These are phyloP conservation scores for Acephala macrosclerotiorum DNA, from an alignment of 2,329 filamentous ascomycete species.

Conservation along the genomic window DNA sequence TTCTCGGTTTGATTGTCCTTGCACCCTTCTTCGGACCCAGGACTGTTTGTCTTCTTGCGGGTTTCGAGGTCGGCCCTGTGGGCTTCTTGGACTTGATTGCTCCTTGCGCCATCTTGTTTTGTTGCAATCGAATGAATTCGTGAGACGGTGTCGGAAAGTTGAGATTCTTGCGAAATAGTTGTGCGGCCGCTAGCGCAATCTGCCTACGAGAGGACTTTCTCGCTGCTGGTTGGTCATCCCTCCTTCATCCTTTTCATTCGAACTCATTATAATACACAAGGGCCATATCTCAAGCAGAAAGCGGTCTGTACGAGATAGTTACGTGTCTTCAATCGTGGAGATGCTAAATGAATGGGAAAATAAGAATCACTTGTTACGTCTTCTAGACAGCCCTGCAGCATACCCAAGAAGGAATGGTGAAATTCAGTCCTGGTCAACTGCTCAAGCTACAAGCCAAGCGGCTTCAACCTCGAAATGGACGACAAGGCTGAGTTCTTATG, in stretches of 20 bases:
- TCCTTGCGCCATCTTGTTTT: conserved; percentile 43
- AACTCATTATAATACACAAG: background rate
- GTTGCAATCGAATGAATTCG: background rate
- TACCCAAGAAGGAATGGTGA: background rate
- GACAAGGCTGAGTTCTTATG: background rate
- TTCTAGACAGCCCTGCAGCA: background rate
- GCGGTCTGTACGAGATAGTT: background rate
- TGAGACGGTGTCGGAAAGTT: background rate
- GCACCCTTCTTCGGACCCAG: conserved; percentile 63
- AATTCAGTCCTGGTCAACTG: background rate
- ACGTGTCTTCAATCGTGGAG: background rate
- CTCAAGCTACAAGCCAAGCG: background rate
- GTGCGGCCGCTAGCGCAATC: conserved; percentile 1
- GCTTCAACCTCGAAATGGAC: background rate
- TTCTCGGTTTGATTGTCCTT: conserved; percentile 72
- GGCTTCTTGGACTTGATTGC: conserved; percentile 42
- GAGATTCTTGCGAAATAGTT: background rate
- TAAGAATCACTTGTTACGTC: background rate
- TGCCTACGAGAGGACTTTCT: background rate
- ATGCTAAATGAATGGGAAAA: background rate
- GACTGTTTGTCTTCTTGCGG: conserved; percentile 42
- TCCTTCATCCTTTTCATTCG: background rate
- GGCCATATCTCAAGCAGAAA: background rate
- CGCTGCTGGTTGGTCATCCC: background rate
- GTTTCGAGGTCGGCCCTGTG: conserved; percentile 38